Conservation (phyloP, 148 eudicot genomes). For the Pharnaceum exiguum region DNA sequence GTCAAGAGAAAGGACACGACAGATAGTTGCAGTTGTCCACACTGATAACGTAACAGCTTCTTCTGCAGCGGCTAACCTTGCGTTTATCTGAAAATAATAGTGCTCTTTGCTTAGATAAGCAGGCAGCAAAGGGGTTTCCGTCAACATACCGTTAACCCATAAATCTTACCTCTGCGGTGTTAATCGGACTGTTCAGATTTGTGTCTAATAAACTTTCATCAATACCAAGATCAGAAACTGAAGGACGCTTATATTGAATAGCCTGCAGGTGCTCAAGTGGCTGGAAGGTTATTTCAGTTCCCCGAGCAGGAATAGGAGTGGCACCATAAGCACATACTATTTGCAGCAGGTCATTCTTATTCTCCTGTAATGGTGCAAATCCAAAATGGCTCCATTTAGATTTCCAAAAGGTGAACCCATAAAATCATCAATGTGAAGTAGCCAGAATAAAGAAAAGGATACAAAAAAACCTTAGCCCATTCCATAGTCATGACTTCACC, state of each 20-base stretch:
- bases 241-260: slow-evolving; percentile 57
- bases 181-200: slow-evolving; percentile 29
- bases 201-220: slow-evolving; percentile 34
- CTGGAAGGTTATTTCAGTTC: slow-evolving; percentile 65
- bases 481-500: slow-evolving; percentile 60
- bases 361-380: slow-evolving; percentile 46
- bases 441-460: slow-evolving; percentile 18
- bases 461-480: slow-evolving; percentile 76
- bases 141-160: slow-evolving; percentile 10
- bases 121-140: background rate
- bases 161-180: slow-evolving; percentile 48
- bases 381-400: slow-evolving; percentile 12
- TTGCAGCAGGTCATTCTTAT: slow-evolving; percentile 66
- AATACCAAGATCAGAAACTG: slow-evolving; percentile 53
- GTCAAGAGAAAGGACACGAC: slow-evolving; percentile 89
- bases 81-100: slow-evolving; percentile 45
- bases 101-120: slow-evolving; percentile 8
- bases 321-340: slow-evolving; percentile 72
- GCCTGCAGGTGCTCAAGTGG: slow-evolving; percentile 92
- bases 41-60: slow-evolving; percentile 85
- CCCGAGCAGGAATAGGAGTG: slow-evolving; percentile 61
- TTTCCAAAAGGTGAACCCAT: slow-evolving; percentile 5
- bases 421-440: slow-evolving; percentile 5
- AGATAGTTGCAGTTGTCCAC: slow-evolving; percentile 88
- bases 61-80: slow-evolving; percentile 81